Conservation (phyloP, 108 stramenopile genomes). For the Parmales sp. region DNA sequence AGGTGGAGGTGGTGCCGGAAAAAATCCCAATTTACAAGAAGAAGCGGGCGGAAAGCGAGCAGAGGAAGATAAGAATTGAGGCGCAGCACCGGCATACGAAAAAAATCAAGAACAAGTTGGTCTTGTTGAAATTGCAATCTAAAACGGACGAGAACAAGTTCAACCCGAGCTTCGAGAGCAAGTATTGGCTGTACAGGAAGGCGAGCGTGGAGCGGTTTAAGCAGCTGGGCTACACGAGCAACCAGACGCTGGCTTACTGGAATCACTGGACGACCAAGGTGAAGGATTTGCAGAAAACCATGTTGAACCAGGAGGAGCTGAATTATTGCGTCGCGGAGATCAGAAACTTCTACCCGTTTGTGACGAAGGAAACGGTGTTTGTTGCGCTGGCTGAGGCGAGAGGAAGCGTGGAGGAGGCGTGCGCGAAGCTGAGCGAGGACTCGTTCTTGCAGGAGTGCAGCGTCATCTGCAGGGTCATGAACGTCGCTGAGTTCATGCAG, state of each 20-base stretch:
- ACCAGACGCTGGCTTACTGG: neutral
- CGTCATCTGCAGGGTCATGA: neutral
- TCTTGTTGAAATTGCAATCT: no score
- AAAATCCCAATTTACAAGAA: slow-evolving; percentile 1
- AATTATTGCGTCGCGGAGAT: neutral
- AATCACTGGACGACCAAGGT: neutral
- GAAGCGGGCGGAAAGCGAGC: neutral
- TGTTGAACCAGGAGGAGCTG: neutral
- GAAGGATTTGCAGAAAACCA: neutral
- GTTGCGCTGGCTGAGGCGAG: neutral
- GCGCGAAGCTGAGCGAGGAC: slow-evolving; percentile 1
- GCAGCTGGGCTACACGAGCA: neutral
- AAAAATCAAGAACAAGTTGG: no score
- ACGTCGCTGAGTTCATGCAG: neutral
- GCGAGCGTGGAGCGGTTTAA: neutral
- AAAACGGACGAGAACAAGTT: neutral
- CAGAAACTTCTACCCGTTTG: neutral
- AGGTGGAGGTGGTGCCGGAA: neutral
- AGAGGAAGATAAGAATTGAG: neutral
- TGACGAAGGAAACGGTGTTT: neutral
- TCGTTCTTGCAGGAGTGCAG: neutral
- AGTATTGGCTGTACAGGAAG: neutral
- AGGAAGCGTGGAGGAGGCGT: slow-evolving; percentile 5
- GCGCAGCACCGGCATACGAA: no score
- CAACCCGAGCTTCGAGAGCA: neutral